Evolutionary conservation across 2,329 filamentous ascomycete genomes (phyloP), one percentile per base, ranked within the genome.

Genomic region (Gaeumannomyces sp.): DNA sequence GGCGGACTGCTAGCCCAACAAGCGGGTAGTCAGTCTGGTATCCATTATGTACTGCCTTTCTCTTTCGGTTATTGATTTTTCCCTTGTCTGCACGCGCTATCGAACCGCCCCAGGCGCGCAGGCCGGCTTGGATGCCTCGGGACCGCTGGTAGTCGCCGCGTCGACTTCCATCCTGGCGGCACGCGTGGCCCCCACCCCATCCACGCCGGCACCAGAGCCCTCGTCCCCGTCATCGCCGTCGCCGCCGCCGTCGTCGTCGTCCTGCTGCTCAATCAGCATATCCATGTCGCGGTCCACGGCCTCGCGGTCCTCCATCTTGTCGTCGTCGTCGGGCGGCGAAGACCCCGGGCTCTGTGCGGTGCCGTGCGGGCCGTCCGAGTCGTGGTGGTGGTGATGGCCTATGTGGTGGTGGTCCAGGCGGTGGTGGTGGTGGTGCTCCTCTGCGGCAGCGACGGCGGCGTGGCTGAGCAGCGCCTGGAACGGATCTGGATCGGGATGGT

Each of bases 401-500:
- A 29, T 35, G 57, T 53, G 45, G n/a, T 63, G 57, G 29, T 64
- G 58, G 38, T 57, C 33, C 16, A 38, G 45, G 28, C 65, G 64
- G 38, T 64, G 65, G 13, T 64, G 61, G n/a, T 27, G 66, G 64
- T 11, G 66, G 64, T 28, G 67, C 68, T 29, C 25, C 8, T 69
- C 66, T 56, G 68, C 63, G 29, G 22, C 57, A 7, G 57, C 29
- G 57, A 68, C 72, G n/a, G 70, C 75, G 59, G 80, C 0, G 79
- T 78, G 1, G 79, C 82, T 79, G 3, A 86, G 78, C 2, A 86
- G 73, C 0, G 82, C 81, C 64, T 85, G 82, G 69, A 86, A 85
- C 59, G 76, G 75, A 59, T 84, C 79, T 0, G 80, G 75, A 31
- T 83, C 79, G 4, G 77, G 70, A 58, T 75, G 68, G 64, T 73